Conservation (phyloP, 2,329 filamentous ascomycete genomes). For the Westerdykella sp. region DNA sequence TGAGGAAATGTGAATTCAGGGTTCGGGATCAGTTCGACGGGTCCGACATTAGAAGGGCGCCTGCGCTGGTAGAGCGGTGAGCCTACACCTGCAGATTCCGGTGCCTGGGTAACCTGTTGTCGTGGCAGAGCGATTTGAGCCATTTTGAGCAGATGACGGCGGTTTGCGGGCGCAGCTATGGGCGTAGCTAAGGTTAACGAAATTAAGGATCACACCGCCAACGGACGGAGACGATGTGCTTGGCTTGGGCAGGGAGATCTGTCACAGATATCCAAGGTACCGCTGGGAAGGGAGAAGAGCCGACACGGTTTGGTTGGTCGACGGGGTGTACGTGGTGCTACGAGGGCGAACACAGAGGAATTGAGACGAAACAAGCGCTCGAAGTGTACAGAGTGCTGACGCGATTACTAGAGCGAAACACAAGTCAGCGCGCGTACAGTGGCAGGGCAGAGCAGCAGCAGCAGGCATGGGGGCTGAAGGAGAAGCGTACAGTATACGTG, state of each 20-base stretch:
- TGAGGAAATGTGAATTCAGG: slow-evolving; percentile 46
- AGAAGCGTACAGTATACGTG: slow-evolving; percentile 22
- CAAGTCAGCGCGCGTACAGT: slow-evolving; percentile 27
- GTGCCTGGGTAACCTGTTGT: slow-evolving; percentile 35
- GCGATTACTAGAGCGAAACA: slow-evolving; percentile 26
- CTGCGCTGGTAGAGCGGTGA: slow-evolving; percentile 36
- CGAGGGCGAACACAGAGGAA: slow-evolving; percentile 25
- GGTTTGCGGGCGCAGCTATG: slow-evolving; percentile 16
- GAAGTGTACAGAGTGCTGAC: slow-evolving; percentile 28
- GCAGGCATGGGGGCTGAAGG: slow-evolving; percentile 1
- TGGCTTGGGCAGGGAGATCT: slow-evolving; percentile 16
- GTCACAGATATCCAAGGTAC: slow-evolving; percentile 18
- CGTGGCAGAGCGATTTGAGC: slow-evolving; percentile 36
- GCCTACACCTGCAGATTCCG: slow-evolving; percentile 28
- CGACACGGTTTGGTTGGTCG: slow-evolving; percentile 18
- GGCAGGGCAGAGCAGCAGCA: slow-evolving; percentile 1
- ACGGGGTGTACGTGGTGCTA: slow-evolving; percentile 20
- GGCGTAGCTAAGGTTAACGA: slow-evolving; percentile 19
- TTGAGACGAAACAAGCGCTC: slow-evolving; percentile 37
- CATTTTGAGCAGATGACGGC: slow-evolving; percentile 26
- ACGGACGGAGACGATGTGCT: slow-evolving; percentile 17
- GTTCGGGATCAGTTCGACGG: slow-evolving; percentile 43
- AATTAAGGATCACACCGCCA: slow-evolving; percentile 24
- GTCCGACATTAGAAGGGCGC: slow-evolving; percentile 25
- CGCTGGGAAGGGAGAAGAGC: slow-evolving; percentile 10